These are phyloP conservation scores for Rhododendron simsii DNA, from an alignment of 148 eudicot species.

Conservation along the genomic window DNA sequence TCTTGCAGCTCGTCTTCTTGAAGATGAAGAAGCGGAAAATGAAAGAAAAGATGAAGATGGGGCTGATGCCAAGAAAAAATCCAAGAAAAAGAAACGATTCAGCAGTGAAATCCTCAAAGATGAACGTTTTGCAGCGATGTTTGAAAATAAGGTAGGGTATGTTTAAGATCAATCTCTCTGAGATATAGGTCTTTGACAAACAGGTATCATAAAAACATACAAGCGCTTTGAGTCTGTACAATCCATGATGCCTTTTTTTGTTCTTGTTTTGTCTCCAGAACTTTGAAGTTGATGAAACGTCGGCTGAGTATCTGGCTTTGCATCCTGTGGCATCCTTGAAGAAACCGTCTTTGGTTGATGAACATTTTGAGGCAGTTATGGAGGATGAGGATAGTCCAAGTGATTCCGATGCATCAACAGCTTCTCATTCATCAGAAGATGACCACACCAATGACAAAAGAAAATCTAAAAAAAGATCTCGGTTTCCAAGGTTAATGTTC, in stretches of 20 bases:
- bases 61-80: slow-evolving; percentile 45
- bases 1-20: slow-evolving; percentile 44
- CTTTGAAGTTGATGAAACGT: slow-evolving; percentile 48
- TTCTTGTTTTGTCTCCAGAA: slow-evolving; percentile 29
- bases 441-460: slow-evolving; percentile 21
- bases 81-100: slow-evolving; percentile 69
- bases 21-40: slow-evolving; percentile 60
- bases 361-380: slow-evolving; percentile 70
- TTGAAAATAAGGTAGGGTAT: slow-evolving; percentile 54
- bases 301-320: slow-evolving; percentile 52
- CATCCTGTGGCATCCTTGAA: slow-evolving; percentile 50
- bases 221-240: background rate
- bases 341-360: slow-evolving; percentile 50
- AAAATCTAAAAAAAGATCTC: slow-evolving; percentile 30
- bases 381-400: slow-evolving; percentile 29
- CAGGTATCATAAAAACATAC: no score
- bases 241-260: background rate
- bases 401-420: slow-evolving; percentile 54
- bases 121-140: slow-evolving; percentile 58
- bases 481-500: slow-evolving; percentile 42
- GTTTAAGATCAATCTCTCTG: background rate
- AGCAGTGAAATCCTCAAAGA: slow-evolving; percentile 58
- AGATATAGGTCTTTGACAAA: background rate
- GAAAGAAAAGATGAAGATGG: slow-evolving; percentile 38
- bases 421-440: slow-evolving; percentile 38